phyloP scores from a whole-genome alignment of 1,284 basidiomycete species.

The Naganishia liquefaciens region DNA sequence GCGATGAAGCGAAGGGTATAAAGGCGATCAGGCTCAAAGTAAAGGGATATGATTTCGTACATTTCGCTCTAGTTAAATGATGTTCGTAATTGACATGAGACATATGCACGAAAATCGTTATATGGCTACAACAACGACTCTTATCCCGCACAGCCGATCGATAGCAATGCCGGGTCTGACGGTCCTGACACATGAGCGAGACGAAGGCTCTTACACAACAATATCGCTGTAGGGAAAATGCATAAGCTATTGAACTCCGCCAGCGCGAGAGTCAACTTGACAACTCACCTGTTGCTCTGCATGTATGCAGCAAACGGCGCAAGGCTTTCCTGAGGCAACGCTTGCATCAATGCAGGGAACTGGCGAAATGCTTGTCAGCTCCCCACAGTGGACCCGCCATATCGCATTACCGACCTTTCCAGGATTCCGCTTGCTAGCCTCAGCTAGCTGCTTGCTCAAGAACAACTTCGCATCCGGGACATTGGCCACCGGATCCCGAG shows the following conservation, averaged over 20 bases:
- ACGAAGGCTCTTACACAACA: not conserved
- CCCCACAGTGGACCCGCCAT: too few species aligned
- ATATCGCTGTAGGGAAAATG: conserved; percentile 1
- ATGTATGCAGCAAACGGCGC: conserved; percentile 25
- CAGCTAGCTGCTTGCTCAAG: conserved; percentile 49
- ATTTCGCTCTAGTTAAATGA: too few species aligned
- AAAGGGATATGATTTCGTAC: too few species aligned
- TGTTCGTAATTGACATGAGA: too few species aligned
- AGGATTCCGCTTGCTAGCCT: conserved; percentile 46
- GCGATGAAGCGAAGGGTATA: conserved; percentile 19
- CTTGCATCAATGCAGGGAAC: conserved; percentile 28
- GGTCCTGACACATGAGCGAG: too few species aligned
- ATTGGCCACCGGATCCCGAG: conserved; percentile 53
- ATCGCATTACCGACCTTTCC: conserved; percentile 37
- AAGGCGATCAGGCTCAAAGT: too few species aligned
- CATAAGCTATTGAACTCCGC: not conserved
- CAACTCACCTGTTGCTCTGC: conserved; percentile 27
- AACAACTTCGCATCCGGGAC: conserved; percentile 54
- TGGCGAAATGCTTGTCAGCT: not conserved
- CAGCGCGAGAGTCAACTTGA: not conserved
- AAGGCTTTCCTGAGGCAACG: conserved; percentile 26
- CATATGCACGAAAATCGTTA: too few species aligned
- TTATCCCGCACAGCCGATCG: too few species aligned
- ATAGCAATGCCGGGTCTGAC: too few species aligned
- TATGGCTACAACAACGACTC: too few species aligned